phyloP scores from a whole-genome alignment of 768 basidiomycete genomes.

The Nevesoporus exiguus region DNA sequence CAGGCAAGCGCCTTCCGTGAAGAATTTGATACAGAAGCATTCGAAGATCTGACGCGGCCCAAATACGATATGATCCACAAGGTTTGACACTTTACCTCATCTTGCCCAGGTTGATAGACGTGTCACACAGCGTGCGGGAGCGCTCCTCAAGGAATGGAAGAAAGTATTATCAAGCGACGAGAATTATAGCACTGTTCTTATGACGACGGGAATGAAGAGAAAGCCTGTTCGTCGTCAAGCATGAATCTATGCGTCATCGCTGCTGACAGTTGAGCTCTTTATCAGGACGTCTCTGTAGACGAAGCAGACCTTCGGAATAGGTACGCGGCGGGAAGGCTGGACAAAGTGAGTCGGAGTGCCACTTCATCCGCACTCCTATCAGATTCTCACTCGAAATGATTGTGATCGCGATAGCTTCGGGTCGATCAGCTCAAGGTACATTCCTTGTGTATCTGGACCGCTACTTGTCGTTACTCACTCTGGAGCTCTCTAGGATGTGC shows the following conservation, averaged over 20 bases:
- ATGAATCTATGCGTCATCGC: background rate
- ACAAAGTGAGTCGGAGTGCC: constrained; percentile 51
- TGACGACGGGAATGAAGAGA: constrained; percentile 57
- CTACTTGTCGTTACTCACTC: background rate
- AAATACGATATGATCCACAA: constrained; percentile 76
- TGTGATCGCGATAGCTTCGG: constrained; percentile 48
- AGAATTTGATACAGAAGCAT: constrained; percentile 72
- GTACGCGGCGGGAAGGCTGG: constrained; percentile 55
- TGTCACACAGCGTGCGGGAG: constrained; percentile 56
- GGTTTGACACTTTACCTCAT: constrained; percentile 37
- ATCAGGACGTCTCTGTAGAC: constrained; percentile 59
- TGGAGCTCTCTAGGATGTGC: constrained; percentile 54
- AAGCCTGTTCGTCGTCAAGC: constrained; percentile 53
- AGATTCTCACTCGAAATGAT: constrained; percentile 4
- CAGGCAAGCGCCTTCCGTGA: constrained; percentile 92
- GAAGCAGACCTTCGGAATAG: constrained; percentile 72
- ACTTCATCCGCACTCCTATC: background rate
- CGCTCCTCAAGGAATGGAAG: constrained; percentile 71
- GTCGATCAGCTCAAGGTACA: constrained; percentile 77
- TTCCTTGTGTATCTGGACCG: background rate
- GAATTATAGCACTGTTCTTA: constrained; percentile 51
- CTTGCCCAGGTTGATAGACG: background rate
- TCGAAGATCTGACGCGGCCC: constrained; percentile 81
- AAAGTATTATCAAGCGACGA: constrained; percentile 56
- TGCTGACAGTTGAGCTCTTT: background rate